Evolutionary conservation across 306 rosid genomes (phyloP).

Genomic region (Casuarina equisetifolia): DNA sequence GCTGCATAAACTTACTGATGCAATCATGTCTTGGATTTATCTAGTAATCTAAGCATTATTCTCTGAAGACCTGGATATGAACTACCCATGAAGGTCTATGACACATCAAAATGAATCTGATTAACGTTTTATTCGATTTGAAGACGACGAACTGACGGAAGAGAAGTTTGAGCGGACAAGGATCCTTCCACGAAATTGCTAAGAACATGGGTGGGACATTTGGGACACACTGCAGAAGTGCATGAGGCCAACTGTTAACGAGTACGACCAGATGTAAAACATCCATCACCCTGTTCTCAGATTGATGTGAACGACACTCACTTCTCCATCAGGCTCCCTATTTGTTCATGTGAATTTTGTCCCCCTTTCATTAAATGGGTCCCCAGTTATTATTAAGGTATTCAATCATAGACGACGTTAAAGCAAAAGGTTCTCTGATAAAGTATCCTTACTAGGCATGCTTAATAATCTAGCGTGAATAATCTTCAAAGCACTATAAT

Average conservation of each 20-base stretch:
- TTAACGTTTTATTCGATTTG: neutral
- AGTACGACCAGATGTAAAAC: neutral
- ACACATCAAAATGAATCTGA: neutral
- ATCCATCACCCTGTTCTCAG: constrained; percentile 23
- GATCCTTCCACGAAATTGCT: constrained; percentile 39
- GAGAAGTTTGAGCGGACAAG: constrained; percentile 18
- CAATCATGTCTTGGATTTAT: no score
- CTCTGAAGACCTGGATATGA: neutral
- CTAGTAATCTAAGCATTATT: neutral
- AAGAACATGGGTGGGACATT: constrained; percentile 31
- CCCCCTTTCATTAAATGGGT: neutral
- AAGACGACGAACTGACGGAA: neutral
- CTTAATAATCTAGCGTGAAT: neutral
- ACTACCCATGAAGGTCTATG: neutral
- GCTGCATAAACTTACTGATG: no score
- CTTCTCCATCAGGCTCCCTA: neutral
- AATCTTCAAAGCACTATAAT: neutral
- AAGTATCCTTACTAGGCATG: neutral
- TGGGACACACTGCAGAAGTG: constrained; percentile 29
- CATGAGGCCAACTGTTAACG: constrained; percentile 30
- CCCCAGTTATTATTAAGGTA: neutral
- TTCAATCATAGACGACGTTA: neutral
- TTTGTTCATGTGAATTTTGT: neutral
- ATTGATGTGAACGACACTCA: constrained; percentile 22
- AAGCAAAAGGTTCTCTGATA: neutral